phyloP scores from a whole-genome alignment of 208 protist species.

The Crithidia brevicula region DNA sequence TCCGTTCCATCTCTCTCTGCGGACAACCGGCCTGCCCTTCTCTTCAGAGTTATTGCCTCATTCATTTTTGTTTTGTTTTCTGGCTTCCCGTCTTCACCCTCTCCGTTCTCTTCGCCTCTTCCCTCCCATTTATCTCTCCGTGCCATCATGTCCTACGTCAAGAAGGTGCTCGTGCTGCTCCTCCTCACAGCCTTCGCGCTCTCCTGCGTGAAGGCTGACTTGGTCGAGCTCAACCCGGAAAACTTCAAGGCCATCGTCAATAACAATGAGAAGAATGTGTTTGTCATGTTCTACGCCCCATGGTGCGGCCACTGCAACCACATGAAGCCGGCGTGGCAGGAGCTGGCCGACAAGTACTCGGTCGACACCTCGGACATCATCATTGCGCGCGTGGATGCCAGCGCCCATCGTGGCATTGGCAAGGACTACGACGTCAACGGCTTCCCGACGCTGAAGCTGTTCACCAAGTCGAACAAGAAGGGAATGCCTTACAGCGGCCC shows the following conservation, averaged over 20 bases:
- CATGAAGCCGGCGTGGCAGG: constrained; percentile 89
- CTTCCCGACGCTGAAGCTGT: constrained; percentile 91
- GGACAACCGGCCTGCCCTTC: too few relatives aligned
- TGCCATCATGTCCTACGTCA: constrained; percentile 17
- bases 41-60: too few relatives aligned
- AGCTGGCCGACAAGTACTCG: constrained; percentile 61
- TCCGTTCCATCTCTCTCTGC: too few relatives aligned
- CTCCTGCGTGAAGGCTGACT: constrained; percentile 35
- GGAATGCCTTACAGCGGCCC: constrained; percentile 66
- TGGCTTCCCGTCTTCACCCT: too few relatives aligned
- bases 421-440: constrained; percentile 58
- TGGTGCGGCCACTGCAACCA: constrained; percentile 98
- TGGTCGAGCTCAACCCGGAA: constrained; percentile 70
- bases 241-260: constrained; percentile 86
- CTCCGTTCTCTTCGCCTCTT: constrained; percentile 7
- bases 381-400: constrained; percentile 84
- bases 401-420: constrained; percentile 49
- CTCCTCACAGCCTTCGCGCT: constrained; percentile 29
- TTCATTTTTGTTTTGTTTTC: too few relatives aligned
- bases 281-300: constrained; percentile 97
- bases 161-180: constrained; percentile 18
- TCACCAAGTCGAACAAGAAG: constrained; percentile 81
- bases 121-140: constrained; percentile 5
- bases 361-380: constrained; percentile 44
- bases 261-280: constrained; percentile 90